A percentile compares a stretch with the other conserved stretches of the same genome.
Evolutionary conservation across 495 filamentous ascomycete genomes (phyloP).

Genomic region (Aspergillus mulundensis): DNA sequence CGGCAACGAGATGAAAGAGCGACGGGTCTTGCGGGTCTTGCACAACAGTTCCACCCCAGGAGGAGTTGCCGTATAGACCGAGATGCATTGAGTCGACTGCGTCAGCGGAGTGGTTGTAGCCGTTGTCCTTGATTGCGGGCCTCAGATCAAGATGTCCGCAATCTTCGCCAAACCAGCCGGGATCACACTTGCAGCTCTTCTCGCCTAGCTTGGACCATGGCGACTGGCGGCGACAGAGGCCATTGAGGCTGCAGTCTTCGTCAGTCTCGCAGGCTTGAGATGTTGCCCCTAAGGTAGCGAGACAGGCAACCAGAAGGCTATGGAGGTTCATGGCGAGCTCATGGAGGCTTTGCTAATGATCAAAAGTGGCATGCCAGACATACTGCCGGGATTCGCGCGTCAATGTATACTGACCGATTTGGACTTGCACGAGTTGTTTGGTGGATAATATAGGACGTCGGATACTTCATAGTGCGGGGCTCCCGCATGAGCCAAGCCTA

Average conservation of each 20-base stretch:
- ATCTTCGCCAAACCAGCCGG: slow-evolving; percentile 33
- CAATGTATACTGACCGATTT: not conserved
- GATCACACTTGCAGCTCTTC: slow-evolving; percentile 30
- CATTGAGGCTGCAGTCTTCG: slow-evolving; percentile 42
- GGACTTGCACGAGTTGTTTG: not conserved
- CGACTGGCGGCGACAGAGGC: slow-evolving; percentile 20
- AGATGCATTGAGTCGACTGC: slow-evolving; percentile 1
- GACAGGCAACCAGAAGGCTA: not conserved
- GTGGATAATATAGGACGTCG: not conserved
- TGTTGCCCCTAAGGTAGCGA: not conserved
- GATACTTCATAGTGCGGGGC: not conserved
- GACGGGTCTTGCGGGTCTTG: slow-evolving; percentile 27
- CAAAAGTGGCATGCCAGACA: not conserved
- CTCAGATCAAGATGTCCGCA: slow-evolving; percentile 36
- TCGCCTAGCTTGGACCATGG: not conserved
- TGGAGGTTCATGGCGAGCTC: not conserved
- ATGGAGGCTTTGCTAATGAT: not conserved
- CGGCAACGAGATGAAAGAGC: slow-evolving; percentile 32
- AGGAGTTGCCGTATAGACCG: slow-evolving; percentile 28
- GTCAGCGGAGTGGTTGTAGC: slow-evolving; percentile 30
- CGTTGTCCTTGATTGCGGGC: slow-evolving; percentile 24
- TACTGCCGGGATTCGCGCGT: no score
- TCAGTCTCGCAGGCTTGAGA: slow-evolving; percentile 23
- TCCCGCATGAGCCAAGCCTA: slow-evolving; percentile 1
- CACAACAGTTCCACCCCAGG: slow-evolving; percentile 35